Base-by-base conservation (phyloP, 257 asterid species). In the Nicotiana knightiana region DNA sequence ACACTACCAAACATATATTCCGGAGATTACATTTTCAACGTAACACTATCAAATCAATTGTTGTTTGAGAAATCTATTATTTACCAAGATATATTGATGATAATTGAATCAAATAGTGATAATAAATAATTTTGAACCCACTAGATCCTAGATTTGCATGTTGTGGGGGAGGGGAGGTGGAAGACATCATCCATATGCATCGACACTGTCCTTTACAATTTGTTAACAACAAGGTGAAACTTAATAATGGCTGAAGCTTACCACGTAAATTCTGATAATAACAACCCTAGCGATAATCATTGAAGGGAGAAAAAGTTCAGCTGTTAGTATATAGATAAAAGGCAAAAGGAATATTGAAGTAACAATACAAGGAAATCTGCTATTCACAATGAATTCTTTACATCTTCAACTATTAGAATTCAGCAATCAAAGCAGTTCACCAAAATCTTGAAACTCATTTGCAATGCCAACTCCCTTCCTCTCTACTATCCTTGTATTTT, bases 321-420 rank as follows among this genome's bases (percentile, higher is more conserved):
- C 43, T 48, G 17, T 39, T 12, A 73, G 62, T 46, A 73, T 2
- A 73, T 48, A 13, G 17, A 73, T 73, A 24, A 51, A 73, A 48
- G 26, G 15, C 4, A 7, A 71, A 71, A 71, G 39, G 61, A 71
- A 46, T 46, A 24, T 26, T 71, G 79, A 71, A 11, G 79, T 48
- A 13, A 18, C 24, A 73, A 6, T n/a, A 55, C 16, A 10, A 21
- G 4, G 32, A 21, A 43, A 80, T 5, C 9, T 4, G 77, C 11
- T 80, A 80, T 63, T 48, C 77, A 61, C 80, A 77, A 77, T 59
- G 51, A 76, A 51, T 75, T 13, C 26, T 51, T 75, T 51, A 21
- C 63, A 75, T 75, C 80, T 51, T 26, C 63, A 51, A 75, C 77
- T 66, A 81, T 12, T 59, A 66, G 35, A 66, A 67, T 54, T 76